Conservation (phyloP, 345 rosid species). For the Populus euphratica region DNA sequence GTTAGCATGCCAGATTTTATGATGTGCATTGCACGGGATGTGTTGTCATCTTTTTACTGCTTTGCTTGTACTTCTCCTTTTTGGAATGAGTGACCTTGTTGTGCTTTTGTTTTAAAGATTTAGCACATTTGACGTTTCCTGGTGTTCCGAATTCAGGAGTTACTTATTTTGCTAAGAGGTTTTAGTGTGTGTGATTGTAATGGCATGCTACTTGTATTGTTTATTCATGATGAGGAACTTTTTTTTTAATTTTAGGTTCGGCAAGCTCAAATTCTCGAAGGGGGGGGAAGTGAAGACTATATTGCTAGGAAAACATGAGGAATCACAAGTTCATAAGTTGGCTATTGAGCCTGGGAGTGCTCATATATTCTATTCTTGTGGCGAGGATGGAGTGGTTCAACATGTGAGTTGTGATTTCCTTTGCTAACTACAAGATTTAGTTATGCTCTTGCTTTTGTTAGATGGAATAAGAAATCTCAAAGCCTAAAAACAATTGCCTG, state of each 20-base stretch:
- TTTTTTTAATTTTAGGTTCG: slow-evolving; percentile 51
- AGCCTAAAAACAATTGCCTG: not conserved
- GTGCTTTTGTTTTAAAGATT: not conserved
- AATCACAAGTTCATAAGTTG: slow-evolving; percentile 64
- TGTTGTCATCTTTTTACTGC: not conserved
- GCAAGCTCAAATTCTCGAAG: slow-evolving; percentile 62
- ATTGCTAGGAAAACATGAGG: slow-evolving; percentile 55
- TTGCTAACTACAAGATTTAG: not conserved
- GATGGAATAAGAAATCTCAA: not conserved
- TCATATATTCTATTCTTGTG: slow-evolving; percentile 71
- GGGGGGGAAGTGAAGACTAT: slow-evolving; percentile 60
- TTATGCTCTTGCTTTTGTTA: not conserved
- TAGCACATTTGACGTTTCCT: not conserved
- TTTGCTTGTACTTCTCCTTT: not conserved
- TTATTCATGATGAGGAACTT: not conserved
- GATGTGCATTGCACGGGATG: not conserved
- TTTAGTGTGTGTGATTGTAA: not conserved
- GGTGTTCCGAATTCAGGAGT: not conserved
- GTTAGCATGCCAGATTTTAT: not conserved
- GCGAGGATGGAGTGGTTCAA: slow-evolving; percentile 90
- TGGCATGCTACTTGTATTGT: not conserved
- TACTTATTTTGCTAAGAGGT: not conserved
- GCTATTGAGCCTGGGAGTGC: slow-evolving; percentile 92
- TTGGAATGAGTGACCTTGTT: not conserved
- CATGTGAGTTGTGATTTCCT: slow-evolving; percentile 52